These are phyloP conservation scores for Silene uniflora DNA, from an alignment of 148 eudicot species.

Conservation along the genomic window DNA sequence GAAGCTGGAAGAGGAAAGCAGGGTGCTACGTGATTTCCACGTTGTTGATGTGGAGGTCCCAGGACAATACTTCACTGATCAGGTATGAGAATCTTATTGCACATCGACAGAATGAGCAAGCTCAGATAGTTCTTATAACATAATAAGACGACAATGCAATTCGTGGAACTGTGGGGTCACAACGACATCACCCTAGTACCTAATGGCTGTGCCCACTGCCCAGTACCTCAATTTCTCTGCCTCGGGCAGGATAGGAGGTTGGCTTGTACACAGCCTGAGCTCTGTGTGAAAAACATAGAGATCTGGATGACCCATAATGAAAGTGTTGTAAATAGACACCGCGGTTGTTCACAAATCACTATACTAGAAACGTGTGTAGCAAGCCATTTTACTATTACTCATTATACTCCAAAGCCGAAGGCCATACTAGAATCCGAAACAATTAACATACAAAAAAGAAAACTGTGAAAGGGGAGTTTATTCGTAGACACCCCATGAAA, in stretches of 20 bases:
- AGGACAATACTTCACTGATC: conserved; percentile 93
- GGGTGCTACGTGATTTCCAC: conserved; percentile 91
- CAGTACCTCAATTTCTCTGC: background rate
- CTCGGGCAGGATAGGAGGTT: background rate
- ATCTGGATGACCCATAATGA: background rate
- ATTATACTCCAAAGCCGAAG: background rate
- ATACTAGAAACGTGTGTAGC: background rate
- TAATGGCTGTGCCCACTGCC: background rate
- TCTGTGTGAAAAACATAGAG: background rate
- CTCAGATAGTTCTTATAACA: background rate
- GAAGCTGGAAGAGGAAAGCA: conserved; percentile 97
- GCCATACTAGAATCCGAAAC: background rate
- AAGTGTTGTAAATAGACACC: background rate
- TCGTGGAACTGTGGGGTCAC: background rate
- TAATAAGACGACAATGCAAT: background rate
- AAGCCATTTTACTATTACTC: background rate
- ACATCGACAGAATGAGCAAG: background rate
- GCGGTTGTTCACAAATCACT: background rate
- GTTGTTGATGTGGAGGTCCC: conserved; percentile 99
- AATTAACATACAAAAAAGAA: background rate
- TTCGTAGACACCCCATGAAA: background rate
- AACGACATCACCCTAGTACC: background rate
- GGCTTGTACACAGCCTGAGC: background rate
- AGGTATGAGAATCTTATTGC: conserved; percentile 38
- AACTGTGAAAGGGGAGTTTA: background rate